Evolutionary conservation across 495 filamentous ascomycete genomes (phyloP).

Genomic region (Viridothelium virens): DNA sequence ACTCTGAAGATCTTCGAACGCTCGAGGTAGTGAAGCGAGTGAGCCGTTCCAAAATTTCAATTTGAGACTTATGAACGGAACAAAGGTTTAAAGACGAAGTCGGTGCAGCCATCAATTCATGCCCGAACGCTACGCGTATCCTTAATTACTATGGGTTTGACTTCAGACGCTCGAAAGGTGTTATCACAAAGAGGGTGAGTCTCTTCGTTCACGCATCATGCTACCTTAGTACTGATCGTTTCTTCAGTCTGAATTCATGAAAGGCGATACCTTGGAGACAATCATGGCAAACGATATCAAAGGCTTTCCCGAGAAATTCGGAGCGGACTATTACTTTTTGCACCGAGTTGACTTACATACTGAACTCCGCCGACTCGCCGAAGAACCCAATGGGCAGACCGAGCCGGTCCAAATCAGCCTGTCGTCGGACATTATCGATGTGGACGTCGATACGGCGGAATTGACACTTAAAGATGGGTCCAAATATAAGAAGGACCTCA

Average conservation of each 20-base stretch:
- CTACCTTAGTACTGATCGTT: not conserved
- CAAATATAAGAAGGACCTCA: conserved; percentile 36
- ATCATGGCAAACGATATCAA: not conserved
- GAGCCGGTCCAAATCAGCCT: conserved; percentile 35
- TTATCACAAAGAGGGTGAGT: not conserved
- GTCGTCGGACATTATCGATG: conserved; percentile 25
- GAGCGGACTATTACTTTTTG: conserved; percentile 36
- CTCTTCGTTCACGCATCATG: not conserved
- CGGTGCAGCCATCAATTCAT: conserved; percentile 20
- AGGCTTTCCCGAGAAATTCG: conserved; percentile 15
- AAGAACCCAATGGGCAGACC: conserved; percentile 32
- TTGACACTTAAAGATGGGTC: conserved; percentile 36
- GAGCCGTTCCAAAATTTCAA: not conserved
- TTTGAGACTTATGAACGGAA: conserved; percentile 9
- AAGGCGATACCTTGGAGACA: conserved; percentile 12
- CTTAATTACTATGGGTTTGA: conserved; percentile 17
- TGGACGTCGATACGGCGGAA: conserved; percentile 37
- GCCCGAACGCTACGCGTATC: conserved; percentile 12
- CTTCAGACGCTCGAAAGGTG: not conserved
- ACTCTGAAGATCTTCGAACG: not conserved
- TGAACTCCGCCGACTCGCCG: conserved; percentile 38
- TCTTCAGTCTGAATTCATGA: not conserved
- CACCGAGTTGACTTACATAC: conserved; percentile 50
- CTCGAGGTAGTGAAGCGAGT: not conserved
- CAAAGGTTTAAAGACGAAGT: conserved; percentile 18